A percentile compares a stretch with the other conserved stretches of the same genome.
Evolutionary conservation across 768 basidiomycete species (phyloP).

Genomic region (Suillus sp.): DNA sequence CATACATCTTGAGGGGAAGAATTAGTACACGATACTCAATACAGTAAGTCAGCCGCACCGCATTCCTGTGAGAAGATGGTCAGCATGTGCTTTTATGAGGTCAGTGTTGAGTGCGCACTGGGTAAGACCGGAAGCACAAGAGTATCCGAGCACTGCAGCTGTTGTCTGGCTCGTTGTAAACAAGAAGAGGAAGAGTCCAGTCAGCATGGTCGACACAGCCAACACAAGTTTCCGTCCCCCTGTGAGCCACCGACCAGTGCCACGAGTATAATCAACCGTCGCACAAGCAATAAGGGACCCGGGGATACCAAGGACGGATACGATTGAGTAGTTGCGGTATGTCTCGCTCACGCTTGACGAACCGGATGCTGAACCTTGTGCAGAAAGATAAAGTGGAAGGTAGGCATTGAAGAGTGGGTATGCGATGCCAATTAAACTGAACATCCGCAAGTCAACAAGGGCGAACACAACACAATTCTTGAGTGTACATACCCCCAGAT

Average conservation of each 20-base stretch:
- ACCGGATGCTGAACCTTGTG: slow-evolving; percentile 32
- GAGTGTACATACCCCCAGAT: slow-evolving; percentile 48
- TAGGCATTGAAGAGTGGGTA: slow-evolving; percentile 57
- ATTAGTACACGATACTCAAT: slow-evolving; percentile 5
- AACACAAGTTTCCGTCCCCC: slow-evolving; percentile 53
- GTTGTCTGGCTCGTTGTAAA: slow-evolving; percentile 50
- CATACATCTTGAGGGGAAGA: slow-evolving; percentile 45
- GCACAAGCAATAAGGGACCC: slow-evolving; percentile 49
- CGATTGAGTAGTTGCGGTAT: slow-evolving; percentile 52
- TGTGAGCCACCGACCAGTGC: slow-evolving; percentile 33
- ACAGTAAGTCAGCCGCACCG: slow-evolving; percentile 28
- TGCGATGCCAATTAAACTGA: slow-evolving; percentile 51
- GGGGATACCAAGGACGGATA: slow-evolving; percentile 48
- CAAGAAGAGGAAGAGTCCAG: slow-evolving; percentile 50
- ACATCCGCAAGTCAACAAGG: slow-evolving; percentile 1
- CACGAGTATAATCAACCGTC: slow-evolving; percentile 47
- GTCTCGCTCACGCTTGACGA: slow-evolving; percentile 31
- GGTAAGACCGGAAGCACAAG: slow-evolving; percentile 45
- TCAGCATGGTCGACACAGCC: slow-evolving; percentile 45
- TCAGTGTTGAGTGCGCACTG: slow-evolving; percentile 33
- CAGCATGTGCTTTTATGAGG: not conserved
- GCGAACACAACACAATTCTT: not conserved
- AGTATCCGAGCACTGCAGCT: slow-evolving; percentile 45
- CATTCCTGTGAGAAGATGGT: slow-evolving; percentile 30
- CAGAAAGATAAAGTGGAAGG: slow-evolving; percentile 49